Conservation (phyloP, 2,329 filamentous ascomycete species). For the Trichoderma pleuroti region DNA sequence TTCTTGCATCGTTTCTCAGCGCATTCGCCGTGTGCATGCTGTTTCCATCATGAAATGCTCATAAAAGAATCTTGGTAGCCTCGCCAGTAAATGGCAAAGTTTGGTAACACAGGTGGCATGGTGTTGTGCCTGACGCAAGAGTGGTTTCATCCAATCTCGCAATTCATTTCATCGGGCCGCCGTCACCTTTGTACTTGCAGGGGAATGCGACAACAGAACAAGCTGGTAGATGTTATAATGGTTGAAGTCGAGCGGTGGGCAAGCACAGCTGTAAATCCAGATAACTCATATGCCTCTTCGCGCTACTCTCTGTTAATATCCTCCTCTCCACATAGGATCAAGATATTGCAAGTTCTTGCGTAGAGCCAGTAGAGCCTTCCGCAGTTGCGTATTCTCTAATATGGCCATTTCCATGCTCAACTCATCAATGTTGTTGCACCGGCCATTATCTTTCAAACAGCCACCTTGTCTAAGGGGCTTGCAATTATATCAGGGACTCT, state of each 20-base stretch:
- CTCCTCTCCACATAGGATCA: background rate
- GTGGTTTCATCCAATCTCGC: background rate
- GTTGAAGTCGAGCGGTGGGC: background rate
- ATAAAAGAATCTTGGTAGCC: background rate
- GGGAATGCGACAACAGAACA: background rate
- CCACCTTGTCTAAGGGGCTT: constrained; percentile 42
- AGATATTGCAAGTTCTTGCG: background rate
- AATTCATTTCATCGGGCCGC: background rate
- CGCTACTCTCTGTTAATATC: background rate
- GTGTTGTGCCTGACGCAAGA: background rate
- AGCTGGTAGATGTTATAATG: background rate
- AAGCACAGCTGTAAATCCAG: background rate
- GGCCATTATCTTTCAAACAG: constrained; percentile 61
- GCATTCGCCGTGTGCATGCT: background rate
- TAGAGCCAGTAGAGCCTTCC: background rate
- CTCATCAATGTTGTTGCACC: constrained; percentile 72
- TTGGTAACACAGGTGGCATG: background rate
- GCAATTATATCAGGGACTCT: constrained; percentile 34
- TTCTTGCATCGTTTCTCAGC: background rate
- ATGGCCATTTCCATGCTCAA: background rate
- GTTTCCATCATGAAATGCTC: background rate
- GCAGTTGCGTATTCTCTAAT: background rate
- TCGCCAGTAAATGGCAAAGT: background rate
- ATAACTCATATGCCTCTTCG: background rate
- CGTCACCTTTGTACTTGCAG: background rate